Evolutionary conservation across 768 basidiomycete species (phyloP).

Genomic region (Clathrus columnatus): DNA sequence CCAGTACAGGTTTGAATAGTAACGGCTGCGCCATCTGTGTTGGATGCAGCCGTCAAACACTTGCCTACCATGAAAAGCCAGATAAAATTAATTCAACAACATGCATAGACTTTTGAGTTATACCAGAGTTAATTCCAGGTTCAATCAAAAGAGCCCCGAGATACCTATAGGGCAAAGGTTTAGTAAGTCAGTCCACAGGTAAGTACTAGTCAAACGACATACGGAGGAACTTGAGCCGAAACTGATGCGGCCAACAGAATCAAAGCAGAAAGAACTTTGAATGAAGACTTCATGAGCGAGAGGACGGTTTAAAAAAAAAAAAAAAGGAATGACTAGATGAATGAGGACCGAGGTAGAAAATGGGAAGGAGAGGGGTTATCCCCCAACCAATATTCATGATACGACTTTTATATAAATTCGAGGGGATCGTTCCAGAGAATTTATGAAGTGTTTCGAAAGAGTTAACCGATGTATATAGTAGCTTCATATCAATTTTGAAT

Average conservation of each 20-base stretch:
- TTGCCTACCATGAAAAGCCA: constrained; percentile 26
- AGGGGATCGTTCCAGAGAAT: no score
- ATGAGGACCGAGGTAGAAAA: background rate
- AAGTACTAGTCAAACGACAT: background rate
- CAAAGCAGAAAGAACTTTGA: constrained; percentile 7
- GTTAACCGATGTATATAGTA: background rate
- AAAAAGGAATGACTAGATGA: background rate
- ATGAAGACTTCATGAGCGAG: background rate
- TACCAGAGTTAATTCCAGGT: constrained; percentile 29
- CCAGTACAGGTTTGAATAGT: constrained; percentile 40
- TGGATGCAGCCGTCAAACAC: constrained; percentile 44
- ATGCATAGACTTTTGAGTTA: background rate
- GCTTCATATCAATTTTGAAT: no score
- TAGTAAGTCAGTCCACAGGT: background rate
- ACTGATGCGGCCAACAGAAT: constrained; percentile 14
- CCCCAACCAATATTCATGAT: no score
- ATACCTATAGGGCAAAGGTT: constrained; percentile 13
- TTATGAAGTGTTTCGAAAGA: background rate
- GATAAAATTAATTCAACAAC: background rate
- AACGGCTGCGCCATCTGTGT: constrained; percentile 39
- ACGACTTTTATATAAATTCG: background rate
- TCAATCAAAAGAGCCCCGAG: constrained; percentile 34
- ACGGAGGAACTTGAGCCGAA: constrained; percentile 22
- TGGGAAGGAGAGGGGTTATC: no score
- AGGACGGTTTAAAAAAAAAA: background rate